Evolutionary conservation across 2,329 filamentous ascomycete genomes (phyloP).

Genomic region (Apiospora sp.): DNA sequence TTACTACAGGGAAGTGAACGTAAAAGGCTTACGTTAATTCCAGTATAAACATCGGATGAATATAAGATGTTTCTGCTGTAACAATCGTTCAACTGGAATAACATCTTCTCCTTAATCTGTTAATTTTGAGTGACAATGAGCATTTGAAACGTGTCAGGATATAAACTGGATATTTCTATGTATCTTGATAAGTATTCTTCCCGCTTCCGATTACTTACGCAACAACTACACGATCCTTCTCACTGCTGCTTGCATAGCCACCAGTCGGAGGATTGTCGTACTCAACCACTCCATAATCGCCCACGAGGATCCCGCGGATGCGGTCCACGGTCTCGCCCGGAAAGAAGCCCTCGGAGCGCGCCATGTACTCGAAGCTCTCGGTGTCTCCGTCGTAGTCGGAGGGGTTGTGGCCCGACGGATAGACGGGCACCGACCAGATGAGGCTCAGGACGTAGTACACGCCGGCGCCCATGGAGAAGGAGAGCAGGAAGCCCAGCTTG

Average conservation of each 20-base stretch:
- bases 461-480: conserved; percentile 39
- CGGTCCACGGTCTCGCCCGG: background rate
- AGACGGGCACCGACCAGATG: conserved; percentile 32
- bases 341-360: conserved; percentile 25
- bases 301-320: conserved; percentile 16
- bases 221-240: conserved; percentile 10
- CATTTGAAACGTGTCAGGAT: too few relatives aligned
- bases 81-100: too few relatives aligned
- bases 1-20: too few relatives aligned
- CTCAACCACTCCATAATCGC: conserved; percentile 2
- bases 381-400: background rate
- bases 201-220: background rate
- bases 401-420: conserved; percentile 18
- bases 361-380: conserved; percentile 26
- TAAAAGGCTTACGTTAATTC: too few relatives aligned
- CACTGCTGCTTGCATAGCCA: background rate
- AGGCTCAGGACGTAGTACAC: conserved; percentile 40
- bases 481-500: conserved; percentile 45
- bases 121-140: background rate
- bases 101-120: too few relatives aligned
- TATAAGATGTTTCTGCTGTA: too few relatives aligned
- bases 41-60: too few relatives aligned
- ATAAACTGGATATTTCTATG: too few relatives aligned
- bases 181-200: too few relatives aligned
- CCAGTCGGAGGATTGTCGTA: background rate